Base-by-base conservation (phyloP, 306 rosid species). In the Prunus dulcis region DNA sequence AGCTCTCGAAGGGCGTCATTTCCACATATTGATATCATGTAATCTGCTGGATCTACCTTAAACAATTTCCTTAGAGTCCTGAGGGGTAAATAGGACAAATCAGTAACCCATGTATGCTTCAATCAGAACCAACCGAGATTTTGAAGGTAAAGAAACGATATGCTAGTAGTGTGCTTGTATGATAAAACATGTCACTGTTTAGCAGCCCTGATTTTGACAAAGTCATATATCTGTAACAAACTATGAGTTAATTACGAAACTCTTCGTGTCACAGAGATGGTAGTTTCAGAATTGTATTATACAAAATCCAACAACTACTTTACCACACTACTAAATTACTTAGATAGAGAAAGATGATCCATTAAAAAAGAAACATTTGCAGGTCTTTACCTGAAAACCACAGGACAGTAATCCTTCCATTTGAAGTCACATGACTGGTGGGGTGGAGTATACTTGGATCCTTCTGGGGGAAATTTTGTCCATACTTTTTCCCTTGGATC, bases 381-480 rank as follows among this genome's bases (percentile, higher is more conserved):
- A 82, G 66, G 63, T 43, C 85, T 73, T 34, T 74, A 95, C 98
- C 98, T 88, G 89, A 95, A 95, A 27, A 95, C 97, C 68, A 91
- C 93, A 1, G 97, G 99, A 62, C 99, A 95, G 76, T 95, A 95
- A 76, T 95, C 99, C 89, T 95, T 95, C 99, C 99, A 95, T 81
- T 82, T 85, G 78, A 95, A 95, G 55, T 95, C 97, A 38, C 89
- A 82, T 18, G 99, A 92, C 7, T 82, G 88, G 77, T 95, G 99
- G 51, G 99, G 99, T 11, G 99, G 99, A 3, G 99, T 95, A 79
- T 90, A 78, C 82, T 95, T 95, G 78, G 97, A 90, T 82, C 99
- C 99, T 82, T 95, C 97, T 5, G 99, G 88, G 22, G 99, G 98
- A 78, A 95, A 95, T 79, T 78, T 91, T 1, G 99, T 95, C 99